Percentiles rank a stretch among this genome's conserved stretches.
These are phyloP conservation scores for Neoascochyta sp. DNA, from an alignment of 2,329 filamentous ascomycete genomes.

Conservation along the genomic window DNA sequence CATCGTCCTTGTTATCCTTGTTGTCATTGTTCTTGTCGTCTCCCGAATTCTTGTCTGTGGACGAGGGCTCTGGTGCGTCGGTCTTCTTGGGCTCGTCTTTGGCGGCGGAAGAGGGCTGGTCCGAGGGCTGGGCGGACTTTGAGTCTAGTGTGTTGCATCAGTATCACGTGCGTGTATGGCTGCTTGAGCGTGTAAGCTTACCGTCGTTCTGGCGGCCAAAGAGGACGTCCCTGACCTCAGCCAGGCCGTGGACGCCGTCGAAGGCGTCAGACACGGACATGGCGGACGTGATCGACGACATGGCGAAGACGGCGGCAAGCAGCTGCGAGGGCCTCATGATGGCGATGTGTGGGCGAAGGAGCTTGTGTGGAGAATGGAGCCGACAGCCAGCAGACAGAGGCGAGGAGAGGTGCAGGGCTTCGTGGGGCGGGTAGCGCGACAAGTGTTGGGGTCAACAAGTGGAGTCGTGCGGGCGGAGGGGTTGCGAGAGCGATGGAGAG, in stretches of 20 bases:
- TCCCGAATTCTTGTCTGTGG: constrained; percentile 8
- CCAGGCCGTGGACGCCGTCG: constrained; percentile 28
- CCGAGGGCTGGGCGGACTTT: constrained; percentile 13
- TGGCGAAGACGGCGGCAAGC: constrained; percentile 36
- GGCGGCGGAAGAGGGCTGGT: constrained; percentile 11
- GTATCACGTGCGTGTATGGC: constrained; percentile 1
- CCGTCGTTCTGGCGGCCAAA: constrained; percentile 33
- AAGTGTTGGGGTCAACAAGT: constrained; percentile 29
- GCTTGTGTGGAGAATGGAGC: too few species aligned
- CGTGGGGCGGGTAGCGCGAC: constrained; percentile 20
- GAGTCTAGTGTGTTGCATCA: constrained; percentile 5
- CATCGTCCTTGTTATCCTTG: constrained; percentile 13
- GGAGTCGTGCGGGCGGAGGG: constrained; percentile 12
- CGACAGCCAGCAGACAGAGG: constrained; percentile 3
- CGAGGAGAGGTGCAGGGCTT: constrained; percentile 6
- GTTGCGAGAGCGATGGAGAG: constrained; percentile 11
- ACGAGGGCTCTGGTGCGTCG: constrained; percentile 1
- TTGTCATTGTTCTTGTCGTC: constrained; percentile 6
- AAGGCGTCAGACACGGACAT: constrained; percentile 33
- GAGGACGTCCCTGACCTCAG: constrained; percentile 25
- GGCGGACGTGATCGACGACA: constrained; percentile 36
- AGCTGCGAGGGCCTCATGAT: constrained; percentile 39
- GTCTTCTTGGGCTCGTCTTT: constrained; percentile 11
- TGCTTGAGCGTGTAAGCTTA: constrained; percentile 4
- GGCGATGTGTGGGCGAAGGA: too few species aligned